Base-by-base conservation (phyloP, 2,329 filamentous ascomycete species). In the Monosporascus ibericus region DNA sequence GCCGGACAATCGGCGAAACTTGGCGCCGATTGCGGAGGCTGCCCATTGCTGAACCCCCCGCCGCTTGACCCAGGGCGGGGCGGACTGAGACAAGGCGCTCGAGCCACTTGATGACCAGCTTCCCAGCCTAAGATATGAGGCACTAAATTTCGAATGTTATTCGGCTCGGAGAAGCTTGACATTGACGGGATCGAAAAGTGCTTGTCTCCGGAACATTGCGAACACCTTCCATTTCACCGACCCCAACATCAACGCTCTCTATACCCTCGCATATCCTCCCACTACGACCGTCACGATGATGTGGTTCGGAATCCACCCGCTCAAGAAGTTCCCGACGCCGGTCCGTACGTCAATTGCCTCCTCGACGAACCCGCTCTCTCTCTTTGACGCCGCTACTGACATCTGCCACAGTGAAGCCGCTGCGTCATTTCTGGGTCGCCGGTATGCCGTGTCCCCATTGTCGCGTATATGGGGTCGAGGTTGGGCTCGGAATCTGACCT, bases 371-470 rank as follows among this genome's bases (percentile, higher is more conserved):
- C 49, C 54, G 48, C 34, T 47, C 39, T 47, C 39, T 47, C 39
- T 42, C 50, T 52, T 44, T 50, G 54, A 56, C 54, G 63, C 54
- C 52, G 53, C 51, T 65, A 58, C 60, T 66, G 57, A 65, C 66
- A 46, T 67, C 57, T 66, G 58, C 59, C 52, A 60, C 54, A 97
- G 92, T 90, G 78, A 83, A 84, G 81, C 91, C 92, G 66, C 86
- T 95, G 86, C 85, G 84, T 73, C 92, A 92, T 65, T 97, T 97
- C 84, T 94, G 92, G 81, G 80, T 82, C 74, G 92, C 92, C 72
- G 91, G 92, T 96, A 94, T 70, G 88, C 80, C 34, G 40, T 48
- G 14, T 24, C 55, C 42, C 25, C 25, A 5, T 34, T 3, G 1
- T 34, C 30, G 30, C 30, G 11, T 5, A 34, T 5, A 14, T 34